These are phyloP conservation scores for Monascus purpureus DNA, from an alignment of 495 filamentous ascomycete species.

Conservation along the genomic window DNA sequence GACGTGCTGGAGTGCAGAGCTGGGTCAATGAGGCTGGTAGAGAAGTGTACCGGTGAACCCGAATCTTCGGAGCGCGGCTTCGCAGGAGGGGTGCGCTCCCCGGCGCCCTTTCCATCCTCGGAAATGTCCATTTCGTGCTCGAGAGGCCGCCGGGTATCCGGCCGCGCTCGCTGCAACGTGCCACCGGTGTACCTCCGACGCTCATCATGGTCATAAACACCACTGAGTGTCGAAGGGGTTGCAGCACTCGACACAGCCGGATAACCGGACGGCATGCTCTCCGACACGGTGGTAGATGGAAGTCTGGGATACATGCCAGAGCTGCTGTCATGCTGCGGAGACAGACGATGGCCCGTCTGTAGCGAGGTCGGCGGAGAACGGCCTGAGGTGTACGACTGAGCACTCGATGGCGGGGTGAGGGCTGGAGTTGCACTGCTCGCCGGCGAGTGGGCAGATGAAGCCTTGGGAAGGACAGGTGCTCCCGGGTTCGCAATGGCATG, in stretches of 20 bases:
- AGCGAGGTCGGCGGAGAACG: slow-evolving; percentile 64
- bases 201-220: slow-evolving; percentile 64
- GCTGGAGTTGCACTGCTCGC: slow-evolving; percentile 60
- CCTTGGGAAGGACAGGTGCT: slow-evolving; percentile 43
- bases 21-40: slow-evolving; percentile 40
- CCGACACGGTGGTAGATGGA: slow-evolving; percentile 52
- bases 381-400: slow-evolving; percentile 68
- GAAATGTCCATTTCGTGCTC: slow-evolving; percentile 41
- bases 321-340: slow-evolving; percentile 47
- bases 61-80: slow-evolving; percentile 23
- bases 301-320: slow-evolving; percentile 73
- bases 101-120: slow-evolving; percentile 33
- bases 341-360: slow-evolving; percentile 41
- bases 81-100: slow-evolving; percentile 29
- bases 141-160: slow-evolving; percentile 22
- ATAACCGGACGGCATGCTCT: slow-evolving; percentile 40
- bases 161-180: slow-evolving; percentile 61
- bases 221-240: slow-evolving; percentile 63
- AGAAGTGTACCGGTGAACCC: slow-evolving; percentile 30
- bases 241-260: slow-evolving; percentile 50
- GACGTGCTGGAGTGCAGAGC: slow-evolving; percentile 26
- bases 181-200: slow-evolving; percentile 81
- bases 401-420: slow-evolving; percentile 80
- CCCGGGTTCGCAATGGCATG: slow-evolving; percentile 44
- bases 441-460: slow-evolving; percentile 32